phyloP scores from a whole-genome alignment of 2,329 filamentous ascomycete species.

The Fusarium equiseti region DNA sequence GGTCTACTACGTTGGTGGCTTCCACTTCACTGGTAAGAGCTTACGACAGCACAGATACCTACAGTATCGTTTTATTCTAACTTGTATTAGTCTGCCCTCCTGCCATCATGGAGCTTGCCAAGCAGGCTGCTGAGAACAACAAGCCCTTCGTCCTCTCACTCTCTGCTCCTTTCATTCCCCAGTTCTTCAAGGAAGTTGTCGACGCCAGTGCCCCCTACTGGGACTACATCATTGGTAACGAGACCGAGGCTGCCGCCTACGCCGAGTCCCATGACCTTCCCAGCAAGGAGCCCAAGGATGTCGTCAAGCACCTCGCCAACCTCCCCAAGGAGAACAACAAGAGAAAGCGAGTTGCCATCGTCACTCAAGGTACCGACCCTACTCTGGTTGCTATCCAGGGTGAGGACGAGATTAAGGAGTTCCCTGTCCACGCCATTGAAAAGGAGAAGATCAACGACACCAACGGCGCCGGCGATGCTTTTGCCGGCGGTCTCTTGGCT shows the following conservation, averaged over 20 bases:
- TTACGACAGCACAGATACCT: not conserved
- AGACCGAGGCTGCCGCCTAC: conserved; percentile 92
- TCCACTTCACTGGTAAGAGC: conserved; percentile 81
- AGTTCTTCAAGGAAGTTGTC: conserved; percentile 97
- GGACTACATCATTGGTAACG: conserved; percentile 97
- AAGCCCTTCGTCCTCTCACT: conserved; percentile 94
- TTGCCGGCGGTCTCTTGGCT: conserved; percentile 92
- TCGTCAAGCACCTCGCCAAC: conserved; percentile 86
- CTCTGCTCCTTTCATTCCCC: conserved; percentile 93
- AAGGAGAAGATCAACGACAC: conserved; percentile 90
- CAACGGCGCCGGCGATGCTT: conserved; percentile 96
- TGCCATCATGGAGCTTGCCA: conserved; percentile 88
- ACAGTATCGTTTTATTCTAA: conserved; percentile 20
- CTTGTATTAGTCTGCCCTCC: conserved; percentile 78
- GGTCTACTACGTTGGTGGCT: conserved; percentile 93
- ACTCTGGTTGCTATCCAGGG: conserved; percentile 86
- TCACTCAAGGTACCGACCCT: conserved; percentile 94
- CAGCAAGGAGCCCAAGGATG: conserved; percentile 83
- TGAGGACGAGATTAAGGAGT: conserved; percentile 78
- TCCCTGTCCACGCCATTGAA: conserved; percentile 83
- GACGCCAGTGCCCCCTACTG: conserved; percentile 90
- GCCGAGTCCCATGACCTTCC: conserved; percentile 82
- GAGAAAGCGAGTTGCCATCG: conserved; percentile 86
- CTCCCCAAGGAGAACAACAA: conserved; percentile 92
- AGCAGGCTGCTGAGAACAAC: conserved; percentile 89